Base-by-base conservation (phyloP, 305 asterid genomes). In the Fraxinus albicans region DNA sequence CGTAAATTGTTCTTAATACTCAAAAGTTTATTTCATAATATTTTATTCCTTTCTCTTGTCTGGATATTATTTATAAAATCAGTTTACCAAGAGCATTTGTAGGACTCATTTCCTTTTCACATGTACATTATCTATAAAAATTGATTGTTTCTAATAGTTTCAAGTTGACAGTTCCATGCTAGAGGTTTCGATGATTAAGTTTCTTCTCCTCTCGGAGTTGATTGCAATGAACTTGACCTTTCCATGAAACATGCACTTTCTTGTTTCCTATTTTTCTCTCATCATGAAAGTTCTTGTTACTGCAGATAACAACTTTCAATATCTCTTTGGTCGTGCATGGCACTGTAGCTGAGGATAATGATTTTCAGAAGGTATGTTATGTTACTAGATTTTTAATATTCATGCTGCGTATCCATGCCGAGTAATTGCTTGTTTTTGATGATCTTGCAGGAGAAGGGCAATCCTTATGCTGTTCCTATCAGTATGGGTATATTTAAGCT, bases 241-340 rank as follows among this genome's bases (percentile, higher is more conserved):
- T 63, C 72, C 72, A 23, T 23, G 34, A 60, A 21, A 60, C 69
- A 19, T 53, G 42, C 42, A 58, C 70, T 44, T 55, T 35, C 7
- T 53, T 74, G 1, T 36, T 80, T 85, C 63, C 80, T 58, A 53
- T 47, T 25, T 25, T 77, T 72, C 63, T 83, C 50, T 84, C 79
- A 81, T 82, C 40, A 21, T 33, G 65, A 40, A 81, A 78, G 67
- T 79, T 79, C 76, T 44, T 86, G 50, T 75, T 86, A 74, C 77
- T 90, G 93, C 92, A 95, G 99, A 87, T 95, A 85, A 94, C 97
- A 33, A 95, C 99, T 76, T 95, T 95, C 84, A 93, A 95, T 84
- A 94, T 95, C 83, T 95, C 99, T 76, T 87, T 95, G 90, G 97
- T 95, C 86, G 98, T 95, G 81, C 97, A 94, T 73, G 99, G 99